Conservation (phyloP, 2,329 filamentous ascomycete genomes). For the Alternaria tenuissima region DNA sequence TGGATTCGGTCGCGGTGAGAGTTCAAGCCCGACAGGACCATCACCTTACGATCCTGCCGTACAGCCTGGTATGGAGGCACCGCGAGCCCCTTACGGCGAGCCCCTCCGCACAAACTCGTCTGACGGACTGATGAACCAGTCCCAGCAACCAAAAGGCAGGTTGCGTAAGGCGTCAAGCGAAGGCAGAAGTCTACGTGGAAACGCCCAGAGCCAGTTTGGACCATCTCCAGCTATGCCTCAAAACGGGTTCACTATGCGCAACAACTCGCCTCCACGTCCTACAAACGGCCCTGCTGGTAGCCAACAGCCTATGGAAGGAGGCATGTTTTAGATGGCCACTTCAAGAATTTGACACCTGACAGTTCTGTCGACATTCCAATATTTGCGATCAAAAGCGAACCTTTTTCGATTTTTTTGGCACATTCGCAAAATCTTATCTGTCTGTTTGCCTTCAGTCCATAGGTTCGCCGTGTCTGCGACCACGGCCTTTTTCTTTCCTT, state of each 20-base stretch:
- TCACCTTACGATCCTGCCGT: conserved; percentile 47
- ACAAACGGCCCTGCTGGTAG: conserved; percentile 28
- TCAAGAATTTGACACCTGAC: neutral
- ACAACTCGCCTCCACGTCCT: conserved; percentile 43
- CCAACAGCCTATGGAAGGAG: conserved; percentile 45
- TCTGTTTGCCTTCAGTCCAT: conserved; percentile 21
- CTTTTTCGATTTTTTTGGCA: neutral
- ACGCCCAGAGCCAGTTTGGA: conserved; percentile 43
- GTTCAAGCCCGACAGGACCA: conserved; percentile 37
- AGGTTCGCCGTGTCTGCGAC: conserved; percentile 22
- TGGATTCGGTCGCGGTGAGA: conserved; percentile 49
- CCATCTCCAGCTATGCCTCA: conserved; percentile 43
- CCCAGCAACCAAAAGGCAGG: conserved; percentile 47
- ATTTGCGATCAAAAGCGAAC: conserved; percentile 16
- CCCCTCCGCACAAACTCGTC: conserved; percentile 55
- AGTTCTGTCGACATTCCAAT: conserved; percentile 8
- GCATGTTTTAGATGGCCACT: conserved; percentile 42
- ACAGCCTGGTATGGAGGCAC: conserved; percentile 44
- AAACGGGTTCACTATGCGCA: conserved; percentile 32
- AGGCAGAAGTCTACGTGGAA: conserved; percentile 57
- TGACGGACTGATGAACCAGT: conserved; percentile 52
- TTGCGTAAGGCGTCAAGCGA: conserved; percentile 61
- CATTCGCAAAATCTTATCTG: conserved; percentile 11
- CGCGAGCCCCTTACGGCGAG: conserved; percentile 44
- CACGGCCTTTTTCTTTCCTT: conserved; percentile 26